Evolutionary conservation across 2,329 filamentous ascomycete species (phyloP).

Genomic region (Fragosphaeria purpurea): DNA sequence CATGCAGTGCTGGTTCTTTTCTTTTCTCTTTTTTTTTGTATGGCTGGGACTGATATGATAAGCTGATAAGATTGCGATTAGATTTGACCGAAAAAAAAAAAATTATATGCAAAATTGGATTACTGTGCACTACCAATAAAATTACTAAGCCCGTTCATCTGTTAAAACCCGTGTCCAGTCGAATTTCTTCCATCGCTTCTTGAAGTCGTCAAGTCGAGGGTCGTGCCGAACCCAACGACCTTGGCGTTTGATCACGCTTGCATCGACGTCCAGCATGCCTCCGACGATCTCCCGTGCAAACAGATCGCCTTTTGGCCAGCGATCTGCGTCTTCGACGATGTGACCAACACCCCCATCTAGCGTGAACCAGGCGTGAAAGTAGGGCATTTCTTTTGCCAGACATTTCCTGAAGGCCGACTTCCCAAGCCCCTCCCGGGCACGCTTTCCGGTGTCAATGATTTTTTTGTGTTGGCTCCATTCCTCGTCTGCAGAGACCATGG

Average conservation of each 20-base stretch:
- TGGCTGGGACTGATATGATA: background rate
- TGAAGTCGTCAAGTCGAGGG: slow-evolving; percentile 64
- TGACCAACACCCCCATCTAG: slow-evolving; percentile 89
- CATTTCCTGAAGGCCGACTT: slow-evolving; percentile 71
- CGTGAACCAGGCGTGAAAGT: slow-evolving; percentile 95
- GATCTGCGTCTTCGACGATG: slow-evolving; percentile 72
- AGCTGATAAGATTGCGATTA: background rate
- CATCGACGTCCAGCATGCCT: slow-evolving; percentile 77
- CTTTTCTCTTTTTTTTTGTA: too few species aligned
- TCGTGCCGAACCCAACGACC: slow-evolving; percentile 70
- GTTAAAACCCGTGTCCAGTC: slow-evolving; percentile 65
- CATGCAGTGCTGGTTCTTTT: too few species aligned
- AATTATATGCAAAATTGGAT: too few species aligned
- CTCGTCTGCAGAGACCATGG: slow-evolving; percentile 76
- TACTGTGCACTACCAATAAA: too few species aligned
- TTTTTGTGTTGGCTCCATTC: slow-evolving; percentile 96
- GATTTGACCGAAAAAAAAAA: background rate
- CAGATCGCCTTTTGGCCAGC: slow-evolving; percentile 84
- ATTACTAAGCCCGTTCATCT: slow-evolving; percentile 18
- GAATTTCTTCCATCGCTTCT: slow-evolving; percentile 80
- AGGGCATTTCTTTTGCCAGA: slow-evolving; percentile 92
- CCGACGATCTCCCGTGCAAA: slow-evolving; percentile 89
- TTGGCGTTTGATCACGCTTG: slow-evolving; percentile 80
- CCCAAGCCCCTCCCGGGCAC: slow-evolving; percentile 58
- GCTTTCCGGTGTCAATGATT: slow-evolving; percentile 74